Percentiles rank a stretch among this genome's conserved stretches.
Evolutionary conservation across 2,329 filamentous ascomycete genomes (phyloP).

Genomic region (Penicillium sp.): DNA sequence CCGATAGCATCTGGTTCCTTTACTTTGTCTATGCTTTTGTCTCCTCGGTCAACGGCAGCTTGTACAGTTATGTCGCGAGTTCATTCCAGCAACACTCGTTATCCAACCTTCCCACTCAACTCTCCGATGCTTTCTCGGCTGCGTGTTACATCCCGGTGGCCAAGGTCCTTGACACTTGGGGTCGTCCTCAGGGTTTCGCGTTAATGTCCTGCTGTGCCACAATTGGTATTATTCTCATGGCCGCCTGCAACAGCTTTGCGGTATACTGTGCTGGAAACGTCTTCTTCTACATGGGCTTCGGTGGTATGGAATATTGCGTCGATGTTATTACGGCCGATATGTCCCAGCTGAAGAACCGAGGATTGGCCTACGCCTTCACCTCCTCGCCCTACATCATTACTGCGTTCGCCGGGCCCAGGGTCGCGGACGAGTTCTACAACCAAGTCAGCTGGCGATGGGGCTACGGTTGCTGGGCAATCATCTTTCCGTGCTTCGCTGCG

Average conservation of each 20-base stretch:
- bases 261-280: constrained; percentile 26
- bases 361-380: constrained; percentile 59
- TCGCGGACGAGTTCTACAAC: constrained; percentile 51
- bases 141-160: constrained; percentile 60
- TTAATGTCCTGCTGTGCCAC: constrained; percentile 49
- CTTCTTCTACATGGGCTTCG: constrained; percentile 50
- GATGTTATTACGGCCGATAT: constrained; percentile 63
- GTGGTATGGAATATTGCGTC: constrained; percentile 56
- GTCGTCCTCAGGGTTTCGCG: constrained; percentile 57
- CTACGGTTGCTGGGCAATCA: constrained; percentile 61
- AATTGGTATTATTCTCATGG: constrained; percentile 59
- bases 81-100: constrained; percentile 17
- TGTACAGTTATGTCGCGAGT: constrained; percentile 19
- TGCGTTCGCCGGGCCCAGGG: constrained; percentile 56
- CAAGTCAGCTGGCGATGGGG: constrained; percentile 61
- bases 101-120: constrained; percentile 36
- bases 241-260: constrained; percentile 43
- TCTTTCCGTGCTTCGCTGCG: constrained; percentile 56
- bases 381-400: constrained; percentile 63
- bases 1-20: constrained; percentile 21
- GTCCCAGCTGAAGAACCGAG: constrained; percentile 59
- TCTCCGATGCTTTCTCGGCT: constrained; percentile 52
- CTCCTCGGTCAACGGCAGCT: constrained; percentile 12
- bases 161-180: constrained; percentile 63
- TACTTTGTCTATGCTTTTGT: constrained; percentile 22